These are phyloP conservation scores for Pholiota adiposa DNA, from an alignment of 1,284 basidiomycete genomes.

Conservation along the genomic window DNA sequence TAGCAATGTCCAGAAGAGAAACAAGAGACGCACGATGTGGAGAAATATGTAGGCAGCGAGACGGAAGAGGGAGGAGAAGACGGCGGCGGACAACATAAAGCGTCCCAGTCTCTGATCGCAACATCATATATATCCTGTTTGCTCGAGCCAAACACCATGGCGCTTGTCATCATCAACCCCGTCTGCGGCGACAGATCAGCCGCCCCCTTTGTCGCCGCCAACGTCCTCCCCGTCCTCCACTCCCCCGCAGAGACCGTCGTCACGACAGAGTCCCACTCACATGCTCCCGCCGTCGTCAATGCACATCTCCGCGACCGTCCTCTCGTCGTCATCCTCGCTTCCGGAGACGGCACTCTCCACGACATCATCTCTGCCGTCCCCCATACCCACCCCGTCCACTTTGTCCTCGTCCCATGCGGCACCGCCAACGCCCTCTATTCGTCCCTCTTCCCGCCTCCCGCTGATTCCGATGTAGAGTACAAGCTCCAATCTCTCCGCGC, in stretches of 20 bases:
- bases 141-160: conserved; percentile 31
- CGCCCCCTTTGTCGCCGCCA: conserved; percentile 52
- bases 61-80: conserved; percentile 43
- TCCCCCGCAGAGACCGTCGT: conserved; percentile 39
- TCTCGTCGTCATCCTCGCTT: conserved; percentile 65
- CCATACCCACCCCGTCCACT: conserved; percentile 28
- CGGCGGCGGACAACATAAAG: conserved; percentile 19
- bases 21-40: conserved; percentile 37
- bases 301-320: conserved; percentile 14
- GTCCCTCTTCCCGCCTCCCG: conserved; percentile 54
- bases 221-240: conserved; percentile 71
- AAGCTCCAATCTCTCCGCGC: conserved; percentile 58
- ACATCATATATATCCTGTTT: no score
- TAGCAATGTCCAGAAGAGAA: neutral
- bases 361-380: conserved; percentile 70
- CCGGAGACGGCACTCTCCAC: conserved; percentile 91
- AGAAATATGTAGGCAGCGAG: conserved; percentile 44
- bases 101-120: no score
- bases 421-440: conserved; percentile 95
- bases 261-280: conserved; percentile 54
- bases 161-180: conserved; percentile 49
- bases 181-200: conserved; percentile 40
- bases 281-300: conserved; percentile 45
- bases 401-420: conserved; percentile 77
- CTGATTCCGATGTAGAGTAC: conserved; percentile 37